Percentiles rank a stretch among this genome's conserved stretches.
Evolutionary conservation across 768 basidiomycete genomes (phyloP).

Genomic region (Russula earlei): DNA sequence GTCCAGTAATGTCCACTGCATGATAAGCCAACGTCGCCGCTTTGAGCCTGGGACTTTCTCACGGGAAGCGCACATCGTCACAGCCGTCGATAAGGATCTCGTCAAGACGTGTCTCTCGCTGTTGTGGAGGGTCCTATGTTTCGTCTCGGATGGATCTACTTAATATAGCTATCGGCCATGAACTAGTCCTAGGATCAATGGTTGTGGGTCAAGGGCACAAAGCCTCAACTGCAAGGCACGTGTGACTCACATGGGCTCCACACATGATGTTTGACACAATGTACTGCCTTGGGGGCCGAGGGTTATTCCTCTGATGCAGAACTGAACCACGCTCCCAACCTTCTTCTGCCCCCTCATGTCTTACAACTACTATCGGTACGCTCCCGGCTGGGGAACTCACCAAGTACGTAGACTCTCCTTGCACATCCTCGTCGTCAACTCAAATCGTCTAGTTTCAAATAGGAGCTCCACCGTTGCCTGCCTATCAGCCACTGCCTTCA

Average conservation of each 20-base stretch:
- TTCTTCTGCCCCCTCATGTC: constrained; percentile 29
- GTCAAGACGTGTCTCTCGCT: no score
- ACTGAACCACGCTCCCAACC: not conserved
- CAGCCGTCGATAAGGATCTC: no score
- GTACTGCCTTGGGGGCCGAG: not conserved
- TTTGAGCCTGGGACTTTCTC: no score
- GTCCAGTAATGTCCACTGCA: no score
- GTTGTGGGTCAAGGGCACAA: not conserved
- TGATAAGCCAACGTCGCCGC: no score
- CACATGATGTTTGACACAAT: not conserved
- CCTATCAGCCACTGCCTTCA: constrained; percentile 34
- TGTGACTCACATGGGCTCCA: not conserved
- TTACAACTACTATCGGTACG: constrained; percentile 36
- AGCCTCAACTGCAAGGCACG: not conserved
- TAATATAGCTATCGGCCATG: not conserved
- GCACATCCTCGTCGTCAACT: not conserved
- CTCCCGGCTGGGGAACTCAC: constrained; percentile 42
- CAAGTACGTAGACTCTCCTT: constrained; percentile 24
- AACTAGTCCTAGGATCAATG: no score
- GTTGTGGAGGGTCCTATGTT: no score
- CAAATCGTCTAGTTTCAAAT: constrained; percentile 14
- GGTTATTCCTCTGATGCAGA: not conserved
- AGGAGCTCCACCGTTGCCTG: constrained; percentile 12
- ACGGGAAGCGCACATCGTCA: no score
- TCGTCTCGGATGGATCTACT: constrained; percentile 1